Evolutionary conservation across 805 yeast genomes (phyloP).

Genomic region (Lipomyces kockii): DNA sequence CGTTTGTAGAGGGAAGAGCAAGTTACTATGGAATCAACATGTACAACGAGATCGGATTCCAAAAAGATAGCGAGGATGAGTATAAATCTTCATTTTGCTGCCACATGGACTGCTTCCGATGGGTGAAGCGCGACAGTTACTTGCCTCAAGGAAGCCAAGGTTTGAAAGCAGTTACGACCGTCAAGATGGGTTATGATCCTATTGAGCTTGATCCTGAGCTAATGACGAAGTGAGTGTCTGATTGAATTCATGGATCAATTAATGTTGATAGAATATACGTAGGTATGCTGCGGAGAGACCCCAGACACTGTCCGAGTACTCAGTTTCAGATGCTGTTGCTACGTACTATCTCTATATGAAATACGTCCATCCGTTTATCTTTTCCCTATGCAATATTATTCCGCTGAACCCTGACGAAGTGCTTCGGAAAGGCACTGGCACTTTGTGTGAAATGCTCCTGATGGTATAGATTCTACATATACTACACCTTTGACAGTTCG

Average conservation of each 20-base stretch:
- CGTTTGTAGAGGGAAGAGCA: conserved; percentile 90
- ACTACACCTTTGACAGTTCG: not conserved
- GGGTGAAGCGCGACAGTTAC: conserved; percentile 98
- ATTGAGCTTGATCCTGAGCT: conserved; percentile 95
- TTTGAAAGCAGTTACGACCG: conserved; percentile 94
- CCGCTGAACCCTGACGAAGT: conserved; percentile 98
- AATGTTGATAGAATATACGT: not conserved
- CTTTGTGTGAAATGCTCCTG: conserved; percentile 94
- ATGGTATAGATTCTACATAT: conserved; percentile 56
- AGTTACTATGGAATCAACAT: conserved; percentile 80
- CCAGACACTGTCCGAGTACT: conserved; percentile 89
- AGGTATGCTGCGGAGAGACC: conserved; percentile 89
- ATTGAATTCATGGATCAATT: not conserved
- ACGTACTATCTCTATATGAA: conserved; percentile 94
- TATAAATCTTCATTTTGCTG: conserved; percentile 90
- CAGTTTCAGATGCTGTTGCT: conserved; percentile 99
- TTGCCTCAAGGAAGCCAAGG: conserved; percentile 99
- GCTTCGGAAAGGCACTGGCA: conserved; percentile 95
- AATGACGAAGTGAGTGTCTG: conserved; percentile 71
- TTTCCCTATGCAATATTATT: conserved; percentile 91
- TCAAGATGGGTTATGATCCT: conserved; percentile 94
- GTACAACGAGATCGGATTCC: conserved; percentile 93
- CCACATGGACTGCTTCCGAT: conserved; percentile 96
- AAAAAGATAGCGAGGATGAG: conserved; percentile 85
- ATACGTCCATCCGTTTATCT: conserved; percentile 95